phyloP scores from a whole-genome alignment of 2,329 filamentous ascomycete genomes.

The Pleomassaria siparia region DNA sequence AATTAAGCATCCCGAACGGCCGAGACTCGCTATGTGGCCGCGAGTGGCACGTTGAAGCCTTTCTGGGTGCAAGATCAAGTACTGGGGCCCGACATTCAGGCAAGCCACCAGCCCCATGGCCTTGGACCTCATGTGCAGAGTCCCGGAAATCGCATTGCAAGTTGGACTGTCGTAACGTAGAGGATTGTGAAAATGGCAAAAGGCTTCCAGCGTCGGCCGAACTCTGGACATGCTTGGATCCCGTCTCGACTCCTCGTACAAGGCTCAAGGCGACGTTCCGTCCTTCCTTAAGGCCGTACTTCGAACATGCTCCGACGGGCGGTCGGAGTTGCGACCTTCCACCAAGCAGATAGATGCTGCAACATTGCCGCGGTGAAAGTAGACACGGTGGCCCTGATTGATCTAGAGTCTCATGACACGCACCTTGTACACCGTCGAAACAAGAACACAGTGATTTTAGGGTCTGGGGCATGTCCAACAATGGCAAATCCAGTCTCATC shows the following conservation, averaged over 20 bases:
- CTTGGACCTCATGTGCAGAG: conserved; percentile 17
- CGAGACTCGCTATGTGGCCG: conserved; percentile 1
- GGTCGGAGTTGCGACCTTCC: conserved; percentile 6
- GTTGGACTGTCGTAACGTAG: conserved; percentile 15
- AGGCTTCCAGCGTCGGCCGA: background rate
- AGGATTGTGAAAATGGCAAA: conserved; percentile 1
- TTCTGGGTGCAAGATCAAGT: conserved; percentile 11
- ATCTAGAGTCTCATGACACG: conserved; percentile 16
- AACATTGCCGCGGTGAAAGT: conserved; percentile 11
- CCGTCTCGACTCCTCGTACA: background rate
- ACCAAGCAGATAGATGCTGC: conserved; percentile 8
- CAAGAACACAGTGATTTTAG: conserved; percentile 5
- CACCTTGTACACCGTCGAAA: conserved; percentile 8
- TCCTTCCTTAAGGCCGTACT: conserved; percentile 1
- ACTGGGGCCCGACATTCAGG: conserved; percentile 13
- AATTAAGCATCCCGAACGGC: conserved; percentile 6
- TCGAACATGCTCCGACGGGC: background rate
- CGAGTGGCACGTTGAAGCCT: conserved; percentile 15
- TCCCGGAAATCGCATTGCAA: conserved; percentile 14
- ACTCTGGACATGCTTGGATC: background rate
- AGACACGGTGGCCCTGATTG: conserved; percentile 8
- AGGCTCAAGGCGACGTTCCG: conserved; percentile 5
- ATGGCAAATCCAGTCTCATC: conserved; percentile 8
- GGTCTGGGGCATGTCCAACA: conserved; percentile 5
- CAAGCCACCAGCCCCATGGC: conserved; percentile 16